Evolutionary conservation across 176 grass and related monocot species (phyloP).

Genomic region (Microstegium vimineum): DNA sequence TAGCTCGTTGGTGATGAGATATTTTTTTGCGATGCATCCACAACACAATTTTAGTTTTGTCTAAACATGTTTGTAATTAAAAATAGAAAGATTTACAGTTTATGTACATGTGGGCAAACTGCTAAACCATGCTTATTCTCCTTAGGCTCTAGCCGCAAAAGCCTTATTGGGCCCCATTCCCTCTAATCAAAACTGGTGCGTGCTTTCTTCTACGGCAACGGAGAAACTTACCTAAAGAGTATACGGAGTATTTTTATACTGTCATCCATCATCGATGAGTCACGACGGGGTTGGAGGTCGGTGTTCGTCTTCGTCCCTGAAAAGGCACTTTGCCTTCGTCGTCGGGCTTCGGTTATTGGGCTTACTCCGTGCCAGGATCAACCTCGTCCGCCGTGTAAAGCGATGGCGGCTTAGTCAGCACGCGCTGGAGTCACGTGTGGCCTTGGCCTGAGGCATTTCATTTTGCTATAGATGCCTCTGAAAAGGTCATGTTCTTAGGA

Average conservation of each 20-base stretch:
- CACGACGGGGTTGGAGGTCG: not conserved
- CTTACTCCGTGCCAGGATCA: not conserved
- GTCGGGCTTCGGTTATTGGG: not conserved
- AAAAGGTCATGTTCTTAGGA: not conserved
- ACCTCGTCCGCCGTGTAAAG: slow-evolving; percentile 20
- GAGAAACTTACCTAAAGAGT: slow-evolving; percentile 4
- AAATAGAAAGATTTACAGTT: too few species aligned
- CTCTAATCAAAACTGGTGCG: not conserved
- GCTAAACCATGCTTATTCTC: not conserved
- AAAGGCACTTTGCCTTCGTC: not conserved
- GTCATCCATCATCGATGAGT: not conserved
- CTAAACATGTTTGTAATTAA: too few species aligned
- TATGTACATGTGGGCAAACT: too few species aligned
- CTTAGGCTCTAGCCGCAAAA: not conserved
- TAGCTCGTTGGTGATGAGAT: too few species aligned
- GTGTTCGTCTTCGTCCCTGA: not conserved
- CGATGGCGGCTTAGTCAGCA: not conserved
- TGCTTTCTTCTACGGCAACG: not conserved
- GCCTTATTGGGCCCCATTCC: not conserved
- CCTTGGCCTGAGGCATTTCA: not conserved
- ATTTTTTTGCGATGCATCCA: too few species aligned
- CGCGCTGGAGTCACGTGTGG: not conserved
- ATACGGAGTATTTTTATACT: too few species aligned
- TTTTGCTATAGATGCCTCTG: not conserved
- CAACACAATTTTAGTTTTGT: too few species aligned